These are phyloP conservation scores for Leccinum pallidistipes DNA, from an alignment of 1,284 basidiomycete species.

Conservation along the genomic window DNA sequence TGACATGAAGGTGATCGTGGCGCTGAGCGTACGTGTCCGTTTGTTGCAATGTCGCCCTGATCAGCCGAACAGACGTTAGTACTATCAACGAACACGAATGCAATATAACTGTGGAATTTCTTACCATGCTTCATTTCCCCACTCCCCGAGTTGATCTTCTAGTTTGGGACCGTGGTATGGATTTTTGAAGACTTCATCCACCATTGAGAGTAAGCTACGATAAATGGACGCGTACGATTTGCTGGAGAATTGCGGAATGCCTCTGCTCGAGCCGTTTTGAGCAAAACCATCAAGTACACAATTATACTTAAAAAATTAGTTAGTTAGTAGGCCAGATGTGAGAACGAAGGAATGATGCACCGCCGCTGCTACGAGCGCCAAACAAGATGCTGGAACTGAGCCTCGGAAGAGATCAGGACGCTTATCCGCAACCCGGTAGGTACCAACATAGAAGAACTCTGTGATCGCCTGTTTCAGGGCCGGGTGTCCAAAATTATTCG, in stretches of 20 bases:
- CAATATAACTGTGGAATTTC: background rate
- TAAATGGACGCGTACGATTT: background rate
- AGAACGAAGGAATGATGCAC: background rate
- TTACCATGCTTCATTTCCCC: background rate
- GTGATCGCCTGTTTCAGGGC: background rate
- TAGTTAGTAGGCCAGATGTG: background rate
- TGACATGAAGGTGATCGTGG: too few species aligned
- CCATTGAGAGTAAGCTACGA: background rate
- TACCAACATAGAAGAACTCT: background rate
- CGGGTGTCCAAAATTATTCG: background rate
- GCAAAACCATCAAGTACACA: background rate
- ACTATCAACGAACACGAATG: too few species aligned
- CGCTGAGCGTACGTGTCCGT: too few species aligned
- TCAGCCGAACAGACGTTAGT: too few species aligned
- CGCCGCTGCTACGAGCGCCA: background rate
- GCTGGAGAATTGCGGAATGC: background rate
- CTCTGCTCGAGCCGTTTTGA: background rate
- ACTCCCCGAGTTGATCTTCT: background rate
- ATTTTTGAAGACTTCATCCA: background rate
- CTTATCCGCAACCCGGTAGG: background rate
- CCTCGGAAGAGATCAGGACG: background rate
- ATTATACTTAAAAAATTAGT: background rate
- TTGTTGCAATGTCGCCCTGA: too few species aligned
- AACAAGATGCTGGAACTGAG: background rate
- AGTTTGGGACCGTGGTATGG: background rate